These are phyloP conservation scores for Aspergillus sparsus DNA, from an alignment of 495 filamentous ascomycete species.

Conservation along the genomic window DNA sequence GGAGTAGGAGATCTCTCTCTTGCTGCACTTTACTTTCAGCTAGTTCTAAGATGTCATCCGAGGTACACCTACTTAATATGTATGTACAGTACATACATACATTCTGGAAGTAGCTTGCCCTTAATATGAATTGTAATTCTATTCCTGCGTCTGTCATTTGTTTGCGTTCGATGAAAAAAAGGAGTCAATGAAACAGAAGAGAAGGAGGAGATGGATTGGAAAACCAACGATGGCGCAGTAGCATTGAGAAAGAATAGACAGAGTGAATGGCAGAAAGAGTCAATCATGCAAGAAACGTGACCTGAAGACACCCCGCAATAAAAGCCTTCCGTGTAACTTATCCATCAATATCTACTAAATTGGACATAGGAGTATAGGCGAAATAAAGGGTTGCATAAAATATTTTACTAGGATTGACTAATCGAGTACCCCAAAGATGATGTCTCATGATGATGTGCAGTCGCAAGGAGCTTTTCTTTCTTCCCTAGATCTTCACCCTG, in stretches of 20 bases:
- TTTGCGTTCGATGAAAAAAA: background rate
- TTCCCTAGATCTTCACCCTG: constrained; percentile 19
- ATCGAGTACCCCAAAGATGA: constrained; percentile 1
- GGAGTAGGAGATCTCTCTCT: background rate
- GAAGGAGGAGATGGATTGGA: background rate
- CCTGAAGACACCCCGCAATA: background rate
- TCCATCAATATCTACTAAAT: background rate
- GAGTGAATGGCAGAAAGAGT: constrained; percentile 5
- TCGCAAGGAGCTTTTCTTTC: constrained; percentile 3
- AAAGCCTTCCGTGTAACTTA: too few species aligned
- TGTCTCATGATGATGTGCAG: constrained; percentile 24
- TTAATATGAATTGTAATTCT: too few species aligned
- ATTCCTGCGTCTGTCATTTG: background rate
- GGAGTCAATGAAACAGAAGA: background rate
- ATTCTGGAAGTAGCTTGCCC: too few species aligned
- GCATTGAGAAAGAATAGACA: too few species aligned
- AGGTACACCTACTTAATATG: too few species aligned
- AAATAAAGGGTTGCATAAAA: background rate
- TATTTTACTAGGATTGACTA: background rate
- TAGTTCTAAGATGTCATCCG: too few species aligned
- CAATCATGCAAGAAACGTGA: constrained; percentile 19
- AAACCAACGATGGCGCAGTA: background rate
- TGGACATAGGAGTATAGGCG: background rate
- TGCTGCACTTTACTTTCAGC: background rate
- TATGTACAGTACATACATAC: too few species aligned